Evolutionary conservation across 306 rosid genomes (phyloP).

Genomic region (Lathyrus tuberosus): DNA sequence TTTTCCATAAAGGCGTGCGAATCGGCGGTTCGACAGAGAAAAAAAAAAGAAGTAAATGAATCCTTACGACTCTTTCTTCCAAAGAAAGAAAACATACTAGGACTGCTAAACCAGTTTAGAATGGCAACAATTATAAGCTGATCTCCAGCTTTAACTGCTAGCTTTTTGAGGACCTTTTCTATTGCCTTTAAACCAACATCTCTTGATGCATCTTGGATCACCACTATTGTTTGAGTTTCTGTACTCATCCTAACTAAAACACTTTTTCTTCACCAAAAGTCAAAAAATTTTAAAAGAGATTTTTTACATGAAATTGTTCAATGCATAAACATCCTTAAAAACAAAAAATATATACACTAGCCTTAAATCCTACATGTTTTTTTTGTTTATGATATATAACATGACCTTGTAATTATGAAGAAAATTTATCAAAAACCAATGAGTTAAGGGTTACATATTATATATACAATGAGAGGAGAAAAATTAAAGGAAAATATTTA

Average conservation of each 20-base stretch:
- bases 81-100: constrained; percentile 69
- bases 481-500: no score
- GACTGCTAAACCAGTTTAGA: constrained; percentile 73
- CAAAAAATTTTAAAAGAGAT: not conserved
- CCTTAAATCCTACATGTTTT: not conserved
- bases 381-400: constrained; percentile 9
- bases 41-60: constrained; percentile 10
- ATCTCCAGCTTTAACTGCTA: constrained; percentile 64
- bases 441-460: no score
- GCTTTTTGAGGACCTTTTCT: constrained; percentile 43
- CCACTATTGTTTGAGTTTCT: constrained; percentile 57
- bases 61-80: constrained; percentile 54
- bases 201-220: constrained; percentile 75
- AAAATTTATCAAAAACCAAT: constrained; percentile 6
- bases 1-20: not conserved
- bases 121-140: constrained; percentile 63
- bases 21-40: not conserved
- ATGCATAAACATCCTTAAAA: constrained; percentile 16
- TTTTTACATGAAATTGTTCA: constrained; percentile 22
- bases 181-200: constrained; percentile 58
- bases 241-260: constrained; percentile 23
- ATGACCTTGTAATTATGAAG: constrained; percentile 5
- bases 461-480: no score
- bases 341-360: not conserved
- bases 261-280: not conserved